Base-by-base conservation (phyloP, 805 yeast species). In the Cyberlindnera petersonii region DNA sequence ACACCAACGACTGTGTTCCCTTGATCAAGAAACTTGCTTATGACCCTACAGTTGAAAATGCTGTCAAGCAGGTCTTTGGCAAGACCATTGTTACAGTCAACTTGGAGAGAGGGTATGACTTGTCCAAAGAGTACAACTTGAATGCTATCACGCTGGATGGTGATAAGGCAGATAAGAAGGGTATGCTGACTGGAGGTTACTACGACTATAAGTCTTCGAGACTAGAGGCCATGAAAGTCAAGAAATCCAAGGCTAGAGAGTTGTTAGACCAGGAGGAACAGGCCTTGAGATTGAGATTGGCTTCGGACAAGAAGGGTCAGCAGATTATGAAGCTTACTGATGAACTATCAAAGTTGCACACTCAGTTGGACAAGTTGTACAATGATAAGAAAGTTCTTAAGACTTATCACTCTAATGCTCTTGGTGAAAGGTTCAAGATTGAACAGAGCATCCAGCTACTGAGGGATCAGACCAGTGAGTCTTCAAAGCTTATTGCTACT, bases 71-170 rank as follows among this genome's bases (percentile, higher is more conserved):
- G 47, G 77, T 89, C 1, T 89, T 88, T 63, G 91, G 94, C 17
- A 79, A 72, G 51, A 77, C 93, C 0, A 75, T 89, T 29, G 89
- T 93, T 1, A 81, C 89, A 37, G 72, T 75, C 41, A 78, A 82
- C 45, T 62, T 91, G 32, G 79, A 73, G 33, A 68, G 71, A 22
- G 95, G 95, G 4, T 68, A 80, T 3, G 81, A 78, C 48, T 63
- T 84, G 21, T 79, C 95, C 0, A 74, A 74, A 33, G 60, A 65
- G 9, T 74, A 68, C 56, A 74, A 75, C 22, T 62, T 89, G 18
- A 79, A 75, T 50, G 85, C 95, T 1, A 83, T 93, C 13, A 93
- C 98, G 0, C 64, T 91, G 14, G 95, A 86, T 59, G 98, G 98
- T 49, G 98, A 93, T 57, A 69, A 86, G 47, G 86, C 86, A 35